Evolutionary conservation across 75 land plant species (phyloP).

Genomic region (Ceratopteris richardii): DNA sequence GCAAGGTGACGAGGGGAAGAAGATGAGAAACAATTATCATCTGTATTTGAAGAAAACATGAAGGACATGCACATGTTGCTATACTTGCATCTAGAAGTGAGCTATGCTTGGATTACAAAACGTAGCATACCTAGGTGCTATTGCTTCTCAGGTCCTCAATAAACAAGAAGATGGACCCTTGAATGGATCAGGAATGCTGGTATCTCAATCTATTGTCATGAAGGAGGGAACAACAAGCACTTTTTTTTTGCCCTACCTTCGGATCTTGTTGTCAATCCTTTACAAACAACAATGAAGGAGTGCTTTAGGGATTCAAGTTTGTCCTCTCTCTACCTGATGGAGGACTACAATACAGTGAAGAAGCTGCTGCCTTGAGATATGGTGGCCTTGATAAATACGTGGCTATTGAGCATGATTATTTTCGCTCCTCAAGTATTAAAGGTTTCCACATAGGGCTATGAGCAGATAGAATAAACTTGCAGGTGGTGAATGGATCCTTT

Average conservation of each 20-base stretch:
- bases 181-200: slow-evolving; percentile 63
- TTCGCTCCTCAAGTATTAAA: background rate
- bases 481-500: too few relatives aligned
- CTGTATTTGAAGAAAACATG: too few relatives aligned
- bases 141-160: too few relatives aligned
- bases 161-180: background rate
- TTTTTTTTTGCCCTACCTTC: slow-evolving; percentile 58
- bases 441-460: background rate
- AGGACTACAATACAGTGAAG: background rate
- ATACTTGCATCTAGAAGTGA: too few relatives aligned
- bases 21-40: too few relatives aligned
- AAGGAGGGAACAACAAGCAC: slow-evolving; percentile 53
- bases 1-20: too few relatives aligned
- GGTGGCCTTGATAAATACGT: background rate
- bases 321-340: background rate
- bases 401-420: background rate
- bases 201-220: slow-evolving; percentile 42
- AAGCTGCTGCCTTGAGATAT: background rate
- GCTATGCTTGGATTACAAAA: too few relatives aligned
- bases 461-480: too few relatives aligned
- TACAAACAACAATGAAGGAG: background rate
- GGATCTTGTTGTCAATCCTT: slow-evolving; percentile 18
- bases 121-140: too few relatives aligned
- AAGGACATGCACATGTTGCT: too few relatives aligned
- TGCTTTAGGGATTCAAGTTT: too few relatives aligned